Evolutionary conservation across 805 yeast species (phyloP), one percentile per base, ranked within the genome.

Genomic region (Teunomyces aglyptinius): DNA sequence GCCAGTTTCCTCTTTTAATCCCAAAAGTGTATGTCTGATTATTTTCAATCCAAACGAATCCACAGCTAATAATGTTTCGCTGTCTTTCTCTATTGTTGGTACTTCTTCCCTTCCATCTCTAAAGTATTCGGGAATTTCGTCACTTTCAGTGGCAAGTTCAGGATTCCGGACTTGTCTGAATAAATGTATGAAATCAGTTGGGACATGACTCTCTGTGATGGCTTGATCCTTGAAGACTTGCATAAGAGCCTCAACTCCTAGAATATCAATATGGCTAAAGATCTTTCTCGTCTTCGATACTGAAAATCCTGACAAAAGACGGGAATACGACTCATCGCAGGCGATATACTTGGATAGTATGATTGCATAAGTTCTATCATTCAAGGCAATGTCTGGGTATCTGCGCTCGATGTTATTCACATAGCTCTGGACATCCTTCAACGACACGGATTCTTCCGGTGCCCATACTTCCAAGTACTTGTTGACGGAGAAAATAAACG

Each of bases 11-110:
- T 67, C 57, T 41, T 64, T 63, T 41, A 73, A 61, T 0, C 77
- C 77, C 29, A 81, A 60, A 33, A 90, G 71, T 2, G 92, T 80
- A 55, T 86, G 88, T 61, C 92, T 81, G 49, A 91, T 84, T 12
- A 84, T 85, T 53, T 83, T 84, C 67, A 90, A 76, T 10, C 94
- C 95, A 49, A 82, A 80, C 0, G 96, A 81, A 38, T 82, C 84
- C 6, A 89, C 96, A 1, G 95, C 75, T 40, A 68, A 65, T 41
- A 91, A 73, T 12, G 70, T 70, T 2, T 74, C 82, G 28, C 76
- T 71, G 35, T 79, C 79, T 50, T 85, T 86, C 2, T 75, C 76
- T 11, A 88, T 58, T 0, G 79, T 56, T 13, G 70, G 73, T 12
- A 65, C 65, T 16, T 55, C 56, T 22, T 55, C 56, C 20, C 47